These are phyloP conservation scores for Globisporangium solare DNA, from an alignment of 352 stramenopile genomes.

Conservation along the genomic window DNA sequence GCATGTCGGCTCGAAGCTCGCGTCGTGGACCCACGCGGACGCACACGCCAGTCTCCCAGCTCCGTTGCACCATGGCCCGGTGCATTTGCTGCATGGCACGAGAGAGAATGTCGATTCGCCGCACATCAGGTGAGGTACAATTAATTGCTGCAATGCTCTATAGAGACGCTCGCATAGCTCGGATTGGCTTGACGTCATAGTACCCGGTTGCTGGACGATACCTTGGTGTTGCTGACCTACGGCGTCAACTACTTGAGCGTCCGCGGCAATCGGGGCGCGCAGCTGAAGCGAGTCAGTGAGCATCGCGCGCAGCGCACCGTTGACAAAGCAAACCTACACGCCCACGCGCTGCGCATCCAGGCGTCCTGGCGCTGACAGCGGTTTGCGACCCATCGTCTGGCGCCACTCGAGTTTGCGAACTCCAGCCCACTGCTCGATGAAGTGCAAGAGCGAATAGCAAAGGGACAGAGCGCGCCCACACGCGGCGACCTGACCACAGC, in stretches of 20 bases:
- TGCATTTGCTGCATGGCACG: slow-evolving; percentile 24
- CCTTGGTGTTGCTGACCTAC: slow-evolving; percentile 41
- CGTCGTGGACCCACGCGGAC: slow-evolving; percentile 18
- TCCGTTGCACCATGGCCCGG: slow-evolving; percentile 25
- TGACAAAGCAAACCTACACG: slow-evolving; percentile 13
- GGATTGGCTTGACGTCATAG: slow-evolving; percentile 2
- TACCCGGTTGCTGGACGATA: slow-evolving; percentile 35
- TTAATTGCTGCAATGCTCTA: neutral
- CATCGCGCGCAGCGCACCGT: slow-evolving; percentile 9
- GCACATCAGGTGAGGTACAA: slow-evolving; percentile 25
- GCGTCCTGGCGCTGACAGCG: slow-evolving; percentile 36
- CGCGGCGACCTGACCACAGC: slow-evolving; percentile 12
- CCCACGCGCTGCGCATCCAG: slow-evolving; percentile 27
- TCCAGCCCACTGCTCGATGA: slow-evolving; percentile 34
- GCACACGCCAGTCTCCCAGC: slow-evolving; percentile 22
- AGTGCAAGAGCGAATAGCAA: slow-evolving; percentile 23
- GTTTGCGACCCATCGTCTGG: slow-evolving; percentile 41
- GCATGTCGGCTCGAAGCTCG: slow-evolving; percentile 17
- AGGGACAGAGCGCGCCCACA: slow-evolving; percentile 2
- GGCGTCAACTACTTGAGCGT: slow-evolving; percentile 31
- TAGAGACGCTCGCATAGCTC: neutral
- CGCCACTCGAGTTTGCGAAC: slow-evolving; percentile 32
- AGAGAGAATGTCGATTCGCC: slow-evolving; percentile 28
- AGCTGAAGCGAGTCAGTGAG: slow-evolving; percentile 12
- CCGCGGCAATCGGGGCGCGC: slow-evolving; percentile 13